Evolutionary conservation across 1,139 yeast genomes (phyloP).

Genomic region (Hemisphaericaspora xylanilytica): DNA sequence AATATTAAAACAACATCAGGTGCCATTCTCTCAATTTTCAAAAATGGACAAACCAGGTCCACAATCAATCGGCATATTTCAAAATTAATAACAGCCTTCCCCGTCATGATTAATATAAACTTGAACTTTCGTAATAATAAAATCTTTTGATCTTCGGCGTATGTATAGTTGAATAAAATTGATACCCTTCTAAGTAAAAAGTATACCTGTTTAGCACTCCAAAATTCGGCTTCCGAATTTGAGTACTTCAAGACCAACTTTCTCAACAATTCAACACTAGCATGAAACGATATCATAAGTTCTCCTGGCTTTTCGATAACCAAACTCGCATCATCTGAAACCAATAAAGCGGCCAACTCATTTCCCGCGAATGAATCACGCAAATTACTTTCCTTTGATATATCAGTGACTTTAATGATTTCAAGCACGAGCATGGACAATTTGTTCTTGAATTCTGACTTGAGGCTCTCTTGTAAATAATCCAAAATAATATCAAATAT

Average conservation of each 20-base stretch:
- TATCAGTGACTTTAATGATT: conserved; percentile 40
- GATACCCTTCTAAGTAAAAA: conserved; percentile 39
- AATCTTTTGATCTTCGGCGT: conserved; percentile 22
- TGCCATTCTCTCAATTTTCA: conserved; percentile 10
- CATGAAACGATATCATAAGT: conserved; percentile 23
- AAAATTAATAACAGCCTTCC: conserved; percentile 11
- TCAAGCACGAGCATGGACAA: conserved; percentile 22
- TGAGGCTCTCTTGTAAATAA: conserved; percentile 16
- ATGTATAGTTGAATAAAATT: conserved; percentile 20
- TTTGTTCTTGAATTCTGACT: conserved; percentile 18
- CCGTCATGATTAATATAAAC: conserved; percentile 32
- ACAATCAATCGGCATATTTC: conserved; percentile 23
- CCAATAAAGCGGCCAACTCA: conserved; percentile 12
- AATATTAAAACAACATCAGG: conserved; percentile 8
- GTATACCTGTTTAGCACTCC: conserved; percentile 36
- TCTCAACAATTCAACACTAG: conserved; percentile 25
- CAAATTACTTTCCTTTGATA: conserved; percentile 26
- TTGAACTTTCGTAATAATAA: conserved; percentile 39
- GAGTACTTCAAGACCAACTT: conserved; percentile 20
- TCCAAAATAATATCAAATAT: conserved; percentile 24
- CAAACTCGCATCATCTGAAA: conserved; percentile 9
- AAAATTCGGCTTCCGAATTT: conserved; percentile 21
- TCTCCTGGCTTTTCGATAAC: conserved; percentile 8
- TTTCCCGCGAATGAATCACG: conserved; percentile 13
- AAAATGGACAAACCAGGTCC: conserved; percentile 19